Base-by-base conservation (phyloP, 768 basidiomycete genomes). In the Roridomyces roridus region DNA sequence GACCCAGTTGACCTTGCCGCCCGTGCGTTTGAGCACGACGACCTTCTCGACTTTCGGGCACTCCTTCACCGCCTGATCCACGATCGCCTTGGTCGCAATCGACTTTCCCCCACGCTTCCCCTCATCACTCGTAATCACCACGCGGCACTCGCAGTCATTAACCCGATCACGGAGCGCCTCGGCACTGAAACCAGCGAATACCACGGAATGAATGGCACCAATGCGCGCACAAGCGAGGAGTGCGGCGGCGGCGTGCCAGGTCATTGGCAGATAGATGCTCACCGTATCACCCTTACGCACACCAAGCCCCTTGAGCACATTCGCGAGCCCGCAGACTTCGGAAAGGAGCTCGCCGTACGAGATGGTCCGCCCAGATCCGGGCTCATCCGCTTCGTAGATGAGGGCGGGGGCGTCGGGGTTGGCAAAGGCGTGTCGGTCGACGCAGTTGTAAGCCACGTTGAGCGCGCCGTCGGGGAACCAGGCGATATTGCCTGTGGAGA, bases 211-310 rank as follows among this genome's bases (percentile, higher is more conserved):
- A 43, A 98, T 80, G 21, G 96, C 96, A 21, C 96, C 96, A 64
- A 99, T 92, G 62, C 96, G 90, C 5, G 96, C 96, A 71, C 96
- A 98, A 6, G 96, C 96, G 54, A 99, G 89, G 87, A 99, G 94
- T 39, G 96, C 92, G 42, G 93, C 95, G 46, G 91, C 93, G 18
- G 96, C 88, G 64, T 98, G 94, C 93, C 93, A 96, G 18, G 91
- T 88, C 91, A 93, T 95, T 47, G 94, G 94, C 18, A 96, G 83
- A 74, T 96, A 96, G 51, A 96, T 78, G n/a, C 90, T 92, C 42
- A 95, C 91, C 23, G 92, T 93, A 68, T 98, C 96, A 44, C 96
- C 96, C 76, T 96, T 96, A 81, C 91, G 94, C 72, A 99, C 81
- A 36, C 96, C 96, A 66, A 92, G 85, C 6, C 6, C 78, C 69